Conservation (phyloP, 768 basidiomycete species). For the Auricularia cornea region DNA sequence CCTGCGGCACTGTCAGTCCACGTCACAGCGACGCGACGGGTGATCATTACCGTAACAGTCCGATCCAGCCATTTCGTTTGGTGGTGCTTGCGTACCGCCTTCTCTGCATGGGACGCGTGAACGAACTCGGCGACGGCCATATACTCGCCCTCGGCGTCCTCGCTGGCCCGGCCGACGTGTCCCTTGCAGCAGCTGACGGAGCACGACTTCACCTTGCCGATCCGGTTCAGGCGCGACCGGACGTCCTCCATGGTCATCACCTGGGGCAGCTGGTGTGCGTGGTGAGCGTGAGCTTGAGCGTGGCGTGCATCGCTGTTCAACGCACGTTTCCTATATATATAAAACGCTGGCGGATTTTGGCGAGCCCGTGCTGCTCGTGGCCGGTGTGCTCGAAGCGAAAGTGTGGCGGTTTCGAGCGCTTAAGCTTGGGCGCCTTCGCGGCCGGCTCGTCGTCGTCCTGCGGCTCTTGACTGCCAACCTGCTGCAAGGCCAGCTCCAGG, state of each 20-base stretch:
- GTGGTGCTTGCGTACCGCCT: slow-evolving; percentile 21
- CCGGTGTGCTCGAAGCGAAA: background rate
- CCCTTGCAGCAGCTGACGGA: slow-evolving; percentile 25
- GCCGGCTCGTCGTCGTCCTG: slow-evolving; percentile 3
- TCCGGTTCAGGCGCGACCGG: slow-evolving; percentile 16
- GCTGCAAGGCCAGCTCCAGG: background rate
- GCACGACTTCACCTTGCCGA: slow-evolving; percentile 15
- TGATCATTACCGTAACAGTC: background rate
- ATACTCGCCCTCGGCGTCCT: slow-evolving; percentile 14
- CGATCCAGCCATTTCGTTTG: background rate
- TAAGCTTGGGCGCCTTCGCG: background rate
- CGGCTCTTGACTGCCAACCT: slow-evolving; percentile 6
- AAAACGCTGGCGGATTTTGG: slow-evolving; percentile 16
- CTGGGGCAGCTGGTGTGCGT: slow-evolving; percentile 6
- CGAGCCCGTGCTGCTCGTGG: slow-evolving; percentile 1
- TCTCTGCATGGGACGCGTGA: slow-evolving; percentile 25
- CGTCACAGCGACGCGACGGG: slow-evolving; percentile 24
- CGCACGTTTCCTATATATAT: slow-evolving; percentile 61
- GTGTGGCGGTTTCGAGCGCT: background rate
- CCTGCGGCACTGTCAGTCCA: slow-evolving; percentile 26
- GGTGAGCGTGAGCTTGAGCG: slow-evolving; percentile 24
- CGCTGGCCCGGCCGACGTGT: slow-evolving; percentile 28
- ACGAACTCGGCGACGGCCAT: slow-evolving; percentile 47
- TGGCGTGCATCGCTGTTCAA: slow-evolving; percentile 3
- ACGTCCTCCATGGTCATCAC: slow-evolving; percentile 16